A percentile compares a stretch with the other conserved stretches of the same genome.
phyloP scores from a whole-genome alignment of 2,329 filamentous ascomycete species.

The Diaporthe eres region DNA sequence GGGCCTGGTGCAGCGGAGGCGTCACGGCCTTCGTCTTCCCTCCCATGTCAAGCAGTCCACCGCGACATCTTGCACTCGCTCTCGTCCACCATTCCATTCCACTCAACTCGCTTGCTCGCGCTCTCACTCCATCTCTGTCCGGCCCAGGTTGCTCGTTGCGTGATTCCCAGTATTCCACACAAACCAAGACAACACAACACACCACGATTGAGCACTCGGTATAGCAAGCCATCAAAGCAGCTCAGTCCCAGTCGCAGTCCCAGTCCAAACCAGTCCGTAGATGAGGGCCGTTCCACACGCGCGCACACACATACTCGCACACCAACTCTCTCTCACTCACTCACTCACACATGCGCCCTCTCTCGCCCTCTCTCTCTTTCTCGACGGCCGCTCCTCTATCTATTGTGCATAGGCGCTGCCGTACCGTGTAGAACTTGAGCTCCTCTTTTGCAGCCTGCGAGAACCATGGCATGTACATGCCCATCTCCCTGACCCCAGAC shows the following conservation, averaged over 20 bases:
- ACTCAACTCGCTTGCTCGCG: not conserved
- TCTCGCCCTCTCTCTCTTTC: not conserved
- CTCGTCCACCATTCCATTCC: slow-evolving; percentile 32
- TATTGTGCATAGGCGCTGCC: slow-evolving; percentile 3
- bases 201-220: not conserved
- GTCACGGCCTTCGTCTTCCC: slow-evolving; percentile 37
- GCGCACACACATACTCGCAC: slow-evolving; percentile 4
- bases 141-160: not conserved
- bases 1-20: slow-evolving; percentile 41
- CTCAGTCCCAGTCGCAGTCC: not conserved
- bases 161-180: not conserved
- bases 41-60: slow-evolving; percentile 39
- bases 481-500: slow-evolving; percentile 23
- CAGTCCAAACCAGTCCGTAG: not conserved
- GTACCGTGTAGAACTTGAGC: slow-evolving; percentile 6
- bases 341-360: not conserved
- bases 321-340: not conserved
- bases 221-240: slow-evolving; percentile 1
- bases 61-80: slow-evolving; percentile 39
- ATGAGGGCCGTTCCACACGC: not conserved
- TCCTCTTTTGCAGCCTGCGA: not conserved
- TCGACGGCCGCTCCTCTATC: slow-evolving; percentile 10
- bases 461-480: not conserved
- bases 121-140: not conserved
- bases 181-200: not conserved